These are phyloP conservation scores for Cladosporium cucumerinum DNA, from an alignment of 2,329 filamentous ascomycete species.

Conservation along the genomic window DNA sequence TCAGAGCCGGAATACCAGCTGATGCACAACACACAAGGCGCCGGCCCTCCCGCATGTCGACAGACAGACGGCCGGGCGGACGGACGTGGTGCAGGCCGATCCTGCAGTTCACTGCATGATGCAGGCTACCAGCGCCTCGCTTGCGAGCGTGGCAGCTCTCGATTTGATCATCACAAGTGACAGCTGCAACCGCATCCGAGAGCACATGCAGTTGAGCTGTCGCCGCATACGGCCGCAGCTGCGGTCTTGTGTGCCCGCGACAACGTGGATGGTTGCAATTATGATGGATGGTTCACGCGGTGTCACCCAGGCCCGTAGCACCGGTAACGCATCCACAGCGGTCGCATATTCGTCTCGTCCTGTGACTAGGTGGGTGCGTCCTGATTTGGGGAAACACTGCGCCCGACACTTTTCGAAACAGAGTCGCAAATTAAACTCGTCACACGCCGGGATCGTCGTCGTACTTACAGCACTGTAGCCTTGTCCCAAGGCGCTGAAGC, in stretches of 20 bases:
- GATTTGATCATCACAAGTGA: conserved; percentile 10
- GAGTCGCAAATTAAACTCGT: neutral
- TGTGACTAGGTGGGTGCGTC: conserved; percentile 3
- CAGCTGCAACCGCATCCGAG: conserved; percentile 8
- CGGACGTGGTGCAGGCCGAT: neutral
- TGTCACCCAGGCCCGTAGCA: neutral
- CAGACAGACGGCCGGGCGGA: neutral
- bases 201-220: neutral
- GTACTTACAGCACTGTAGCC: neutral
- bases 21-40: conserved; percentile 14
- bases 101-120: neutral
- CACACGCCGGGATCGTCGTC: neutral
- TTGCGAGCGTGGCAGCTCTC: conserved; percentile 1
- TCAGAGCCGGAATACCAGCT: conserved; percentile 2
- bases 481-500: neutral
- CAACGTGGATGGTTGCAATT: conserved; percentile 2
- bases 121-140: neutral
- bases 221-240: neutral
- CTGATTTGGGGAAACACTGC: neutral
- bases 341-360: conserved; percentile 4
- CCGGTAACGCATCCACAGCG: neutral
- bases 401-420: neutral
- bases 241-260: conserved; percentile 6
- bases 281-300: neutral
- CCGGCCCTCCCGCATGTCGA: conserved; percentile 1